These are phyloP conservation scores for Marchantia paleacea DNA, from an alignment of 225 moss, liverwort and hornwort genomes.

Conservation along the genomic window DNA sequence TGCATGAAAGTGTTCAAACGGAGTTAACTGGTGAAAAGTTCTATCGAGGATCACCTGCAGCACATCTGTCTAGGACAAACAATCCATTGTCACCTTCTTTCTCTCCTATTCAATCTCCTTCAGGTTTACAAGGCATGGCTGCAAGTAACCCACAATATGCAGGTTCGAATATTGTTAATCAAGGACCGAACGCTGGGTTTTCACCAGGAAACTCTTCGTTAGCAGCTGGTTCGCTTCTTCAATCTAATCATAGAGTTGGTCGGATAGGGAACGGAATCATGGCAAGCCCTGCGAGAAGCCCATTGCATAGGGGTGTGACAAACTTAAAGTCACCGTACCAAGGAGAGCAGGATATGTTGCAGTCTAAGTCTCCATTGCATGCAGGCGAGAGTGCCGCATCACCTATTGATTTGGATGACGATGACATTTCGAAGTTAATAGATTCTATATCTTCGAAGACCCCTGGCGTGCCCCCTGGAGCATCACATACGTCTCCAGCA, in stretches of 20 bases:
- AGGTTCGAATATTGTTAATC: slow-evolving; percentile 49
- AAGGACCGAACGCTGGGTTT: slow-evolving; percentile 53
- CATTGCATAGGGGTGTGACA: slow-evolving; percentile 57
- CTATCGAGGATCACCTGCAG: slow-evolving; percentile 56
- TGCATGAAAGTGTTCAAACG: slow-evolving; percentile 50
- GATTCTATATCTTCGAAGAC: slow-evolving; percentile 88
- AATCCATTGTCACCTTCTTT: slow-evolving; percentile 49
- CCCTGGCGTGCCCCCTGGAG: slow-evolving; percentile 32
- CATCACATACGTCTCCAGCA: slow-evolving; percentile 51
- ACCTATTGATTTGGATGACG: slow-evolving; percentile 90
- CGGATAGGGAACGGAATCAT: slow-evolving; percentile 55
- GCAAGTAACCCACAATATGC: slow-evolving; percentile 57
- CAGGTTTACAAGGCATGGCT: slow-evolving; percentile 53
- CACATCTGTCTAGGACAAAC: slow-evolving; percentile 36
- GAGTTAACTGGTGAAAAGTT: slow-evolving; percentile 51
- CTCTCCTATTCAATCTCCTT: slow-evolving; percentile 56
- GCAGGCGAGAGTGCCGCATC: slow-evolving; percentile 92
- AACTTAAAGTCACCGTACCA: slow-evolving; percentile 54
- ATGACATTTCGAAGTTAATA: slow-evolving; percentile 76
- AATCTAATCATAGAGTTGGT: slow-evolving; percentile 69
- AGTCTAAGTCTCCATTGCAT: slow-evolving; percentile 75
- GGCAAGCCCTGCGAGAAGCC: slow-evolving; percentile 59
- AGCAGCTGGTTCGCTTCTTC: slow-evolving; percentile 43
- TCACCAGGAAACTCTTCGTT: slow-evolving; percentile 49
- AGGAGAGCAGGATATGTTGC: slow-evolving; percentile 67